Evolutionary conservation across 176 grass and related monocot genomes (phyloP).

Genomic region (Oryza australiensis): DNA sequence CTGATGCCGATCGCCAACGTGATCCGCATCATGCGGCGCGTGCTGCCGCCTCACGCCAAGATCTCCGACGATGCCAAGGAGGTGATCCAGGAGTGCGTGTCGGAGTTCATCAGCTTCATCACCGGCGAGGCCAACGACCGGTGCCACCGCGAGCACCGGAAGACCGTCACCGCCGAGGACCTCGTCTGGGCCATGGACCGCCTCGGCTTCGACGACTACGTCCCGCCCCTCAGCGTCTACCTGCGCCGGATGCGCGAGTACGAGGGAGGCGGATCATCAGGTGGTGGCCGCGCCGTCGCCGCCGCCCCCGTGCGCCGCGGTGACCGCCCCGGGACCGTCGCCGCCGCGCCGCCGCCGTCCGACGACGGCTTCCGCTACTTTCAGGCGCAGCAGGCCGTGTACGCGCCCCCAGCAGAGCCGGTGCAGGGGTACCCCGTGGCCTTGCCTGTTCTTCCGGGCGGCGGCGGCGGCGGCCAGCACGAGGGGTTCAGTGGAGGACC

Average conservation of each 20-base stretch:
- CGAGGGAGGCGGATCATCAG: constrained; percentile 26
- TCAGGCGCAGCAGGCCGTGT: neutral
- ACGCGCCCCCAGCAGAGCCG: neutral
- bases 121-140: constrained; percentile 74
- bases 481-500: neutral
- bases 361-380: neutral
- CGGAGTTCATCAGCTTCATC: constrained; percentile 84
- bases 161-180: constrained; percentile 77
- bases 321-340: neutral
- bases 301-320: neutral
- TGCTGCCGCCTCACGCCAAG: constrained; percentile 68
- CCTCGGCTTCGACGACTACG: constrained; percentile 78
- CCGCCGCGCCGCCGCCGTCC: neutral
- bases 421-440: neutral
- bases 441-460: neutral
- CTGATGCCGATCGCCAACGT: constrained; percentile 75
- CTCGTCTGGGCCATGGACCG: constrained; percentile 67
- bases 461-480: neutral
- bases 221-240: constrained; percentile 38
- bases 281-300: neutral
- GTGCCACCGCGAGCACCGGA: constrained; percentile 71
- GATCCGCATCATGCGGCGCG: constrained; percentile 64
- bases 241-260: constrained; percentile 48
- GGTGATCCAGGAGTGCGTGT: constrained; percentile 74
- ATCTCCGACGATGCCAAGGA: constrained; percentile 80